phyloP scores from a whole-genome alignment of 108 stramenopile species.

The Nannochloropsis gaditana region DNA sequence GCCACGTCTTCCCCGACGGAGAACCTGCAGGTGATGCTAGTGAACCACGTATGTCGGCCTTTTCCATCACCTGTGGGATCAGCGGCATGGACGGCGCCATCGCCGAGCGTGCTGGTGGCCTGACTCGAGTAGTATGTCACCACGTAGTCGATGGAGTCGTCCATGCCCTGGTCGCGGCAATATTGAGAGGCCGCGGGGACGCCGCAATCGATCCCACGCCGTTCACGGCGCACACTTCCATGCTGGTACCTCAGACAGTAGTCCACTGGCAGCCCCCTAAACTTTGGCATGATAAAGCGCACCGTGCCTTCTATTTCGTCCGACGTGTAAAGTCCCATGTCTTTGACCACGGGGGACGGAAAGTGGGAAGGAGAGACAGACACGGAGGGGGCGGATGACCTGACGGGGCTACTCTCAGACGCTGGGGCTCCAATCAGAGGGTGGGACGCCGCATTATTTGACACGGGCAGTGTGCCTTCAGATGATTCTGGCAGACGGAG shows the following conservation, averaged over 20 bases:
- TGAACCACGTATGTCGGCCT: neutral
- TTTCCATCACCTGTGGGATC: neutral
- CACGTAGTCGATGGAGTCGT: neutral
- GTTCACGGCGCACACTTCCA: neutral
- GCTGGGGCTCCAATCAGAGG: no score
- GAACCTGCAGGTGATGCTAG: neutral
- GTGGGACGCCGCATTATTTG: no score
- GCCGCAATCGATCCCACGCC: neutral
- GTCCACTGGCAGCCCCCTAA: neutral
- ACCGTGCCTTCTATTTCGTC: neutral
- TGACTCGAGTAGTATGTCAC: constrained; percentile 1
- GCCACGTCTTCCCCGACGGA: neutral
- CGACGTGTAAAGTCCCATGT: no score
- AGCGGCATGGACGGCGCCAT: neutral
- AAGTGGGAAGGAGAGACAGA: no score
- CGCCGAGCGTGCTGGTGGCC: neutral
- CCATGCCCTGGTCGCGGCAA: neutral
- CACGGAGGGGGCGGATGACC: no score
- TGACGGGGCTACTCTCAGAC: no score
- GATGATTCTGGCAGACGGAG: no score
- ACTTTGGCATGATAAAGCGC: neutral
- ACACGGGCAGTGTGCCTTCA: no score
- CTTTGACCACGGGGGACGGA: no score
- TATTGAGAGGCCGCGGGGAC: neutral
- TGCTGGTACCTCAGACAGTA: constrained; percentile 2